Base-by-base conservation (phyloP, 768 basidiomycete species). In the Neoboletus brunneissimus region DNA sequence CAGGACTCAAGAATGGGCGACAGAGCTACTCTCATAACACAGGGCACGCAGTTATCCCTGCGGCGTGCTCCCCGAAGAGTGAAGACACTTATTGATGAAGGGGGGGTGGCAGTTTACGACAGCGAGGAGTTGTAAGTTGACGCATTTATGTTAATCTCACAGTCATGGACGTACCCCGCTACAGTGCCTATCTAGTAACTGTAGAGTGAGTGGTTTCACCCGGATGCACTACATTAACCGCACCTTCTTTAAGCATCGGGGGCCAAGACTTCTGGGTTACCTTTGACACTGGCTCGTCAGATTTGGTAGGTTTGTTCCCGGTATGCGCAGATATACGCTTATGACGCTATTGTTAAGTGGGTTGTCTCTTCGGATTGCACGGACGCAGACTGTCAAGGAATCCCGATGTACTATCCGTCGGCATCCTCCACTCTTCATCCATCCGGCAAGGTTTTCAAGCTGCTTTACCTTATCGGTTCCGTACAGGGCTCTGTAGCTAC, bases 281-380 rank as follows among this genome's bases (percentile, higher is more conserved):
- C 5, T 68, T 83, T 29, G 82, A 84, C 63, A 84, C 83, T 9
- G 83, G 83, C 47, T 85, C 82, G 4, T 77, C 84, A 1, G 83
- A 84, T 64, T 62, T 85, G 60, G 82, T 81, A 60, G 45, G 63
- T 34, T 49, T 50, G 23, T 53, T 57, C 42, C 46, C 35, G 32
- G 25, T 46, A 13, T 53, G 12, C 15, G 1, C 48, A 34, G 46
- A 40, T 29, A 45, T 18, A 53, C 13, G n/a, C 61, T 62, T 48
- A 54, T 46, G 52, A 23, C 18, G 18, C 18, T 11, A 38, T n/a
- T 29, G 3, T 51, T 40, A 77, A 67, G 81, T 85, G 83, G 83
- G 72, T 83, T 16, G 75, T 77, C 34, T 80, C 80, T 15, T 72
- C 75, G 27, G 64, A 71, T 43, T 85, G 85, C 65, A 53, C 66